A percentile compares a stretch with the other conserved stretches of the same genome.
phyloP scores from a whole-genome alignment of 1,284 basidiomycete species.

The Trichosporon sp. region DNA sequence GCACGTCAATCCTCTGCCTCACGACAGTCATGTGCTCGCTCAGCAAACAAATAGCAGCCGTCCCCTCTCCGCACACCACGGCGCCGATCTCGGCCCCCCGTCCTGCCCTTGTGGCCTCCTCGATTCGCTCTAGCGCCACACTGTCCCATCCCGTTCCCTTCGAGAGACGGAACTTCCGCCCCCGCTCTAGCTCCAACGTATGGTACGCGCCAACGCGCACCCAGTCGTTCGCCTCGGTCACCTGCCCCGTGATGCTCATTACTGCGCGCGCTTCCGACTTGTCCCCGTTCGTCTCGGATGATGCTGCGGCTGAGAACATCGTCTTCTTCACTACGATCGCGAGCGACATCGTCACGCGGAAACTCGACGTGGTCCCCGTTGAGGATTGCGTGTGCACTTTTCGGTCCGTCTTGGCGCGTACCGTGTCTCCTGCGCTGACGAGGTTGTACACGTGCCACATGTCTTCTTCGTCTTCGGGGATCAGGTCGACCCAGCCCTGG shows the following conservation, averaged over 20 bases:
- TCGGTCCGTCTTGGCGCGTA: slow-evolving; percentile 85
- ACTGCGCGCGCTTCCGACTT: slow-evolving; percentile 53
- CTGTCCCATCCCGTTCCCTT: slow-evolving; percentile 87
- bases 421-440: slow-evolving; percentile 79
- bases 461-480: slow-evolving; percentile 93
- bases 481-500: slow-evolving; percentile 81
- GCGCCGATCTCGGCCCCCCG: slow-evolving; percentile 94
- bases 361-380: slow-evolving; percentile 90
- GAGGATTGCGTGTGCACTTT: slow-evolving; percentile 65
- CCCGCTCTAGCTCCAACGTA: slow-evolving; percentile 81
- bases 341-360: slow-evolving; percentile 75
- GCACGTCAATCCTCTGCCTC: slow-evolving; percentile 80
- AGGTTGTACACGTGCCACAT: slow-evolving; percentile 99
- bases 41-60: slow-evolving; percentile 86
- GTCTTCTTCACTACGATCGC: slow-evolving; percentile 69
- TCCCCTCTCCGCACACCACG: slow-evolving; percentile 90
- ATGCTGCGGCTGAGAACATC: slow-evolving; percentile 63
- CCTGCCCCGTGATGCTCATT: slow-evolving; percentile 81
- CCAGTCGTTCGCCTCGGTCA: slow-evolving; percentile 82
- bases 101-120: slow-evolving; percentile 85
- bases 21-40: slow-evolving; percentile 97
- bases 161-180: slow-evolving; percentile 64
- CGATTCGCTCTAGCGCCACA: slow-evolving; percentile 71
- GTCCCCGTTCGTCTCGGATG: slow-evolving; percentile 49
- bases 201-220: slow-evolving; percentile 94